phyloP scores from a whole-genome alignment of 805 yeast genomes.

The Myxozyma udenii region DNA sequence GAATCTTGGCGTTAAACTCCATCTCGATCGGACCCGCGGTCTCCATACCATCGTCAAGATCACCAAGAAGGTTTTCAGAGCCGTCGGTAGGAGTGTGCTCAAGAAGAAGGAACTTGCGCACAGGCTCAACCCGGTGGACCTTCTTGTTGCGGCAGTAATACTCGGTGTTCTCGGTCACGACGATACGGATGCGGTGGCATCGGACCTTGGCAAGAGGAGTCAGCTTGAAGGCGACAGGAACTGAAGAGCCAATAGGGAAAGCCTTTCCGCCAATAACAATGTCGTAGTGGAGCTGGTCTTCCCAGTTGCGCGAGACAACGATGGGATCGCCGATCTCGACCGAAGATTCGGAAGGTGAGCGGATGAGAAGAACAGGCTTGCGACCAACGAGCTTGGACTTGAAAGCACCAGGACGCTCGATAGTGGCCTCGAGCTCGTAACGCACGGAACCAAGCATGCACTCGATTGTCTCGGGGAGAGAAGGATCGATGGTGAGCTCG shows the following conservation, averaged over 20 bases:
- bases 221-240: slow-evolving; percentile 81
- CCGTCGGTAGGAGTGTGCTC: slow-evolving; percentile 64
- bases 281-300: slow-evolving; percentile 78
- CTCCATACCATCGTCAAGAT: slow-evolving; percentile 35
- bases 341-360: slow-evolving; percentile 74
- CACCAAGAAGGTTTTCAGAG: slow-evolving; percentile 46
- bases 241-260: slow-evolving; percentile 72
- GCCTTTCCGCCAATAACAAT: slow-evolving; percentile 88
- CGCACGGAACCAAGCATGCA: slow-evolving; percentile 79
- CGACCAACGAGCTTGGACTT: slow-evolving; percentile 68
- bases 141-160: slow-evolving; percentile 82
- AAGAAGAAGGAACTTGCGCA: slow-evolving; percentile 69
- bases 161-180: slow-evolving; percentile 83
- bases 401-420: slow-evolving; percentile 82
- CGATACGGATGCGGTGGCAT: slow-evolving; percentile 79
- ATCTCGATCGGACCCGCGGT: slow-evolving; percentile 55
- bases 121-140: slow-evolving; percentile 90
- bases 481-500: slow-evolving; percentile 80
- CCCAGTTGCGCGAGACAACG: slow-evolving; percentile 83
- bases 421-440: slow-evolving; percentile 64
- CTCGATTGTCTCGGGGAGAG: slow-evolving; percentile 72
- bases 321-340: slow-evolving; percentile 92
- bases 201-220: slow-evolving; percentile 85
- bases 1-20: slow-evolving; percentile 83
- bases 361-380: slow-evolving; percentile 60